Evolutionary conservation across 805 yeast genomes (phyloP).

Genomic region (Ogataea corticis): DNA sequence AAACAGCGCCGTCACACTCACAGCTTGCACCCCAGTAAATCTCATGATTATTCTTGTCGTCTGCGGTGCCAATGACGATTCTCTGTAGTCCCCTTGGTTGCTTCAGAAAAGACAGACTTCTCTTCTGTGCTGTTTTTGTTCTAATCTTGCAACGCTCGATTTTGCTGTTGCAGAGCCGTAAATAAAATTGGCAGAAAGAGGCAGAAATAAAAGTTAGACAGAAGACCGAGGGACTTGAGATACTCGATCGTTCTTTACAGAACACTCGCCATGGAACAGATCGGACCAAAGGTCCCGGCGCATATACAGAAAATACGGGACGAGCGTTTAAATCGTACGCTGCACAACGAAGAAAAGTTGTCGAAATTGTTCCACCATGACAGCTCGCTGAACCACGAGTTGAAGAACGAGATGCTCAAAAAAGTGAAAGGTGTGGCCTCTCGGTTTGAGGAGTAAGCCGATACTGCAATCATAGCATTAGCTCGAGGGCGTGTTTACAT

Average conservation of each 20-base stretch:
- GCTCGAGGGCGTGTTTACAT: no score
- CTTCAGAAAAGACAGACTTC: not conserved
- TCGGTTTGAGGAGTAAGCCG: slow-evolving; percentile 17
- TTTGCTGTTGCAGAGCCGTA: not conserved
- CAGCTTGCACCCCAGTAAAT: slow-evolving; percentile 4
- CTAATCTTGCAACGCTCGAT: slow-evolving; percentile 8
- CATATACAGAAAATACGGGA: slow-evolving; percentile 22
- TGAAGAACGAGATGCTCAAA: slow-evolving; percentile 26
- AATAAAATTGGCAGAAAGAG: not conserved
- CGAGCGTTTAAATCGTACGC: slow-evolving; percentile 13
- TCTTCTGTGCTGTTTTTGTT: slow-evolving; percentile 3
- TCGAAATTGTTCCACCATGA: slow-evolving; percentile 26
- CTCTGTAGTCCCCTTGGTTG: not conserved
- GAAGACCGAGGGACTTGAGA: no score
- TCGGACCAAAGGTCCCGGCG: slow-evolving; percentile 30
- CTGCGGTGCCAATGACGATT: slow-evolving; percentile 1
- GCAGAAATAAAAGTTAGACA: not conserved
- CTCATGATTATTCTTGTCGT: not conserved
- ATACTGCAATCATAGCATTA: no score
- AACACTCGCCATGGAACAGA: slow-evolving; percentile 1
- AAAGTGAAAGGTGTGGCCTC: slow-evolving; percentile 13
- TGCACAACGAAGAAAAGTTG: not conserved
- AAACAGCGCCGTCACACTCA: slow-evolving; percentile 1
- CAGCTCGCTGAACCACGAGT: slow-evolving; percentile 28
- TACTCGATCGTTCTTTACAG: no score